Conservation (phyloP, 176 grass and related monocot species). For the Lolium multiflorum region DNA sequence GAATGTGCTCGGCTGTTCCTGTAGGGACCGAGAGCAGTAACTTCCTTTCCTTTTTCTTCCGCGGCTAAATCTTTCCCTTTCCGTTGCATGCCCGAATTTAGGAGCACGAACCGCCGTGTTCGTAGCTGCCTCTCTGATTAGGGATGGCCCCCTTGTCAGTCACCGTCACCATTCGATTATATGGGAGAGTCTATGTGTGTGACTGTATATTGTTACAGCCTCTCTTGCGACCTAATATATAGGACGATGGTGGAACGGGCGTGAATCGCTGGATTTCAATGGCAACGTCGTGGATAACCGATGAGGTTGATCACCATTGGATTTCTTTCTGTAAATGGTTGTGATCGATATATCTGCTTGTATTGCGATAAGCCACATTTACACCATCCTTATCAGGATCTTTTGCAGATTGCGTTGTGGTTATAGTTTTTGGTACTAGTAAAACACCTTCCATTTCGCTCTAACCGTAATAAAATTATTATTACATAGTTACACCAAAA, state of each 20-base stretch:
- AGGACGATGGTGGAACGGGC: too few species aligned
- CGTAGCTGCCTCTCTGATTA: background rate
- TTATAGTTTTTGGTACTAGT: background rate
- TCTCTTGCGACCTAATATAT: background rate
- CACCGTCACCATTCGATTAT: background rate
- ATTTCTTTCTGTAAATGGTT: background rate
- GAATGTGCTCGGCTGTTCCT: background rate
- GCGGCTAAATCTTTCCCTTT: background rate
- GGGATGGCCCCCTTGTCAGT: background rate
- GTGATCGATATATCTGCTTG: background rate
- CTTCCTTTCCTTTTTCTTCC: background rate
- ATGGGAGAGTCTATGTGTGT: too few species aligned
- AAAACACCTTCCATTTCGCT: background rate
- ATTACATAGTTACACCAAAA: too few species aligned
- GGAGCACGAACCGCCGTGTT: slow-evolving; percentile 20
- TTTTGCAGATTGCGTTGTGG: background rate
- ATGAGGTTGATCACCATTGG: background rate
- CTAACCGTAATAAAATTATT: too few species aligned
- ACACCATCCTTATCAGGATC: background rate
- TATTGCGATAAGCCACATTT: background rate
- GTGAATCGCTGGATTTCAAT: background rate
- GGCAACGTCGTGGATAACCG: background rate
- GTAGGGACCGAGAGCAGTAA: background rate
- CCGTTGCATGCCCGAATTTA: background rate
- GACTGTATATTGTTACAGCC: too few species aligned